phyloP scores from a whole-genome alignment of 306 rosid species.

The Corylus americana region DNA sequence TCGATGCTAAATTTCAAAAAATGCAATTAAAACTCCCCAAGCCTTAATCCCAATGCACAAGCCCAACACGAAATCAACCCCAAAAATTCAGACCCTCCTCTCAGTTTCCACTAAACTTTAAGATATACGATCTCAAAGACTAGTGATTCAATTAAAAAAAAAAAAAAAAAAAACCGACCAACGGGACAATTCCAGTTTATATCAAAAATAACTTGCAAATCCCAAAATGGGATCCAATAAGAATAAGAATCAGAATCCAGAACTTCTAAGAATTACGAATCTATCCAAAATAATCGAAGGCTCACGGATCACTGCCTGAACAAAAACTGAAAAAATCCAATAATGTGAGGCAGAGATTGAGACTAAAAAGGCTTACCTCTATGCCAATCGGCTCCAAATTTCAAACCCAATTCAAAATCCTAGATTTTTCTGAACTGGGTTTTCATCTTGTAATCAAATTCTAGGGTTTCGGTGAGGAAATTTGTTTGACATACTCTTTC shows the following conservation, averaged over 20 bases:
- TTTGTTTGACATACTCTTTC: background rate
- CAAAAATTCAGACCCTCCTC: background rate
- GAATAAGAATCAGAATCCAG: background rate
- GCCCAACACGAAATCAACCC: background rate
- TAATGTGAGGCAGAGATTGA: background rate
- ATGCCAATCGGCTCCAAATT: conserved; percentile 1
- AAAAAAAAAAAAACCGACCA: background rate
- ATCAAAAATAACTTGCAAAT: conserved; percentile 14
- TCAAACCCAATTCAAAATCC: conserved; percentile 9
- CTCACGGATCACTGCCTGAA: background rate
- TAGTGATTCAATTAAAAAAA: conserved; percentile 22
- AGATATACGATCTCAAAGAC: conserved; percentile 1
- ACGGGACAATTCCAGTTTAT: conserved; percentile 4
- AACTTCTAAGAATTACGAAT: background rate
- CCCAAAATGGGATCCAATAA: background rate
- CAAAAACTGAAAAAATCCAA: background rate
- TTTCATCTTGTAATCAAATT: background rate
- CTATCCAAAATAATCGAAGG: background rate
- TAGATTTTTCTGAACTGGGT: background rate
- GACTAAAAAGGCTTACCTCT: background rate
- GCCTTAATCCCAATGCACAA: conserved; percentile 27
- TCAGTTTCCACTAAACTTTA: background rate
- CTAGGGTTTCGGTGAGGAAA: background rate
- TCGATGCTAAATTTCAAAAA: background rate
- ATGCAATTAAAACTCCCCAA: conserved; percentile 23